Evolutionary conservation across 2,329 filamentous ascomycete genomes (phyloP), one percentile per base, ranked within the genome.

Genomic region (Myriosclerotinia scirpicola): DNA sequence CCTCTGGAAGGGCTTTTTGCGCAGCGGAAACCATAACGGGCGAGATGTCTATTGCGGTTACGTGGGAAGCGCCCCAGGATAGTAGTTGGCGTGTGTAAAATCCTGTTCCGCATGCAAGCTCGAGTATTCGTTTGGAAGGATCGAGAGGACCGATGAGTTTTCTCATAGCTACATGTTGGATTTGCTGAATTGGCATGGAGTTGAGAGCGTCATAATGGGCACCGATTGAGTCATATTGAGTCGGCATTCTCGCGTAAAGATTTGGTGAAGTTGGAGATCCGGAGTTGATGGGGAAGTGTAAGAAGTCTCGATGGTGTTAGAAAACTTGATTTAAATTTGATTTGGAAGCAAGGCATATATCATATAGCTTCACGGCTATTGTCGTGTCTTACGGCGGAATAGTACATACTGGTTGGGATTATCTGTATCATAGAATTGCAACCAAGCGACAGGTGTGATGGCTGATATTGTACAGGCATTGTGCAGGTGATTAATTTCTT

Each of bases 91-190:
- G 34, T 17, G 46, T 53, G 20, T 62, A 62, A 12, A 62, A 52
- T 8, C 59, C 59, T 14, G 59, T 62, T 11, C 59, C 46, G 36
- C 59, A 62, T 38, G 59, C 59, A 22, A 62, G 59, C 30, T 62
- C 59, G 12, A 62, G 59, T 14, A 53, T 26, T 36, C 46, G 17
- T 40, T 15, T 38, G 17, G 59, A 52, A 20, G 14, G 17, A 53
- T 17, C 20, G 7, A 42, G 22, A 20, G 34, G n/a, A 14, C n/a
- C 34, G 6, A 62, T 17, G 5, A 22, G 59, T 53, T 26, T 20
- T 7, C 22, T 53, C 59, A 62, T 62, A 20, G 34, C 59, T 53
- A n/a, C 14, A 12, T 62, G 42, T 20, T 22, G 12, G 20, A 62
- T 53, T n/a, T 62, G 44, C 15, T 36, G 42, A 38, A 26, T 53